Conservation (phyloP, 1,139 yeast species). For the Petasospora fabianii region DNA sequence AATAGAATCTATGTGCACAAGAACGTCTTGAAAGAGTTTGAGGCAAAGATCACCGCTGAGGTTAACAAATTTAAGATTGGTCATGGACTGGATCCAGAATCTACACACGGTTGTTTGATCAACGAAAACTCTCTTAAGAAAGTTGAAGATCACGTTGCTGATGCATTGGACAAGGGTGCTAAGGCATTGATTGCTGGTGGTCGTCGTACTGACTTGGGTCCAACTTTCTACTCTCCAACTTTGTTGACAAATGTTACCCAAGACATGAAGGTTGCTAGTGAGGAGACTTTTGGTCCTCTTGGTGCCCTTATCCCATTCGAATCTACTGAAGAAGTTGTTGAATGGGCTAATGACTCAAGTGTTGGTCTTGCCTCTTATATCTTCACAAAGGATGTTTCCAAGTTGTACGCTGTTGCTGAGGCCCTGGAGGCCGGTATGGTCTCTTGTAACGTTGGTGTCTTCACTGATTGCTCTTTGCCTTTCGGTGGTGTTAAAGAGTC, state of each 20-base stretch:
- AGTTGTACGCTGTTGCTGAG: conserved; percentile 64
- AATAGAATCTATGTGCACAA: conserved; percentile 69
- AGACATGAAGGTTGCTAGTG: conserved; percentile 58
- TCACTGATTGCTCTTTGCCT: conserved; percentile 70
- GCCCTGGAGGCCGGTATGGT: conserved; percentile 80
- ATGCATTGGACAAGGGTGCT: conserved; percentile 75
- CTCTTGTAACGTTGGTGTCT: conserved; percentile 69
- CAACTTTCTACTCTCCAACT: conserved; percentile 73
- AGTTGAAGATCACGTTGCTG: conserved; percentile 67
- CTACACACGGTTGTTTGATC: conserved; percentile 83
- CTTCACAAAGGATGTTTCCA: conserved; percentile 61
- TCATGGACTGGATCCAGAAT: conserved; percentile 60
- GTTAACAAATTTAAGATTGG: conserved; percentile 63
- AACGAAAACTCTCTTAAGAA: conserved; percentile 62
- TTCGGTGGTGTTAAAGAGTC: conserved; percentile 81
- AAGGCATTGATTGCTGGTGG: conserved; percentile 63
- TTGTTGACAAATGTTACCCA: conserved; percentile 62
- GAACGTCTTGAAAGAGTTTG: conserved; percentile 57
- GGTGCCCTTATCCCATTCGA: conserved; percentile 71
- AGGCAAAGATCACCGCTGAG: conserved; percentile 45
- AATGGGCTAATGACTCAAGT: conserved; percentile 62
- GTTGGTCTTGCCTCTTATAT: conserved; percentile 82
- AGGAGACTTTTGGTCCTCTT: conserved; percentile 90
- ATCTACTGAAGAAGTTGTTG: conserved; percentile 65
- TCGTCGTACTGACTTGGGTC: conserved; percentile 61